A percentile compares a stretch with the other conserved stretches of the same genome.
Evolutionary conservation across 305 asterid species (phyloP).

Genomic region (Solanum hybrid): DNA sequence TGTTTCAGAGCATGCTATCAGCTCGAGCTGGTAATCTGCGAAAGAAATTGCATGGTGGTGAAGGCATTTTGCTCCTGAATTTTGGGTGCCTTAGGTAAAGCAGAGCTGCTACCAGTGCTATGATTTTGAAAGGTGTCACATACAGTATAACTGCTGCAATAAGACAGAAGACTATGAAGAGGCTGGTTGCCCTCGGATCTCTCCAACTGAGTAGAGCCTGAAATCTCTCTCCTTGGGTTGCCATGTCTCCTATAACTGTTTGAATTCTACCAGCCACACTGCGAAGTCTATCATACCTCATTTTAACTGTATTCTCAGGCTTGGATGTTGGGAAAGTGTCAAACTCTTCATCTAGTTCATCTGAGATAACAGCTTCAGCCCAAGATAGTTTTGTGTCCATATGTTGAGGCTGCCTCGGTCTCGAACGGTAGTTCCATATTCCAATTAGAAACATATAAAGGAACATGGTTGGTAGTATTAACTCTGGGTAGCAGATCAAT

Average conservation of each 20-base stretch:
- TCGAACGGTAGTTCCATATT: slow-evolving; percentile 29
- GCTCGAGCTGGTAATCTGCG: slow-evolving; percentile 21
- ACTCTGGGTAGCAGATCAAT: slow-evolving; percentile 38
- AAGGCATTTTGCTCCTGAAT: slow-evolving; percentile 29
- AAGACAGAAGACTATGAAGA: slow-evolving; percentile 20
- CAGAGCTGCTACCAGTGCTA: slow-evolving; percentile 13
- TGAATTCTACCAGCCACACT: slow-evolving; percentile 26
- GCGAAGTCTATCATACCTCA: slow-evolving; percentile 33
- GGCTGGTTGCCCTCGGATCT: slow-evolving; percentile 23
- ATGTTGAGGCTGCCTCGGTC: slow-evolving; percentile 47
- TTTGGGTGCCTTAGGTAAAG: slow-evolving; percentile 20
- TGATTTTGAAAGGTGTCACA: slow-evolving; percentile 17
- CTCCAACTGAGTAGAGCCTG: slow-evolving; percentile 26
- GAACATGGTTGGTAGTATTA: slow-evolving; percentile 36
- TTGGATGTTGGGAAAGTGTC: slow-evolving; percentile 46
- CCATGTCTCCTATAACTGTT: slow-evolving; percentile 25
- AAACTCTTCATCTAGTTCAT: slow-evolving; percentile 52
- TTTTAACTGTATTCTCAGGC: slow-evolving; percentile 15
- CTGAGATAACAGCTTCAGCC: slow-evolving; percentile 38
- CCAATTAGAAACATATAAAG: slow-evolving; percentile 44
- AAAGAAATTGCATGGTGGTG: slow-evolving; percentile 23
- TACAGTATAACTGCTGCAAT: slow-evolving; percentile 19
- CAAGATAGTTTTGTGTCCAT: slow-evolving; percentile 50
- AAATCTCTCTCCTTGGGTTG: slow-evolving; percentile 28
- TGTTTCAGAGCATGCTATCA: slow-evolving; percentile 22